Evolutionary conservation across 768 basidiomycete species (phyloP).

Genomic region (Boletus edulis): DNA sequence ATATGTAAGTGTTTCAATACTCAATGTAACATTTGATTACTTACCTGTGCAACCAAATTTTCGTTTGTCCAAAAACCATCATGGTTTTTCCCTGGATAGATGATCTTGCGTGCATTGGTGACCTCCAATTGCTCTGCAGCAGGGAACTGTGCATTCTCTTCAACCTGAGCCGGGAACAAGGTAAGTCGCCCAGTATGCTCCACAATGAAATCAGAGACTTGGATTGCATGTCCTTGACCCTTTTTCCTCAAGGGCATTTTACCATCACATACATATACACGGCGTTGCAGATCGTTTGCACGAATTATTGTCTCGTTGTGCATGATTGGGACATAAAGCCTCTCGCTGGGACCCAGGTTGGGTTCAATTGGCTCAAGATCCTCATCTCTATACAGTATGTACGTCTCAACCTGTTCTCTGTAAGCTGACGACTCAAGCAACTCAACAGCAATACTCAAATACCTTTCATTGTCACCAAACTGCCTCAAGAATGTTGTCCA

Average conservation of each 20-base stretch:
- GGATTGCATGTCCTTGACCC: constrained; percentile 34
- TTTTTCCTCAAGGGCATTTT: constrained; percentile 25
- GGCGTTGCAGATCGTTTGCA: no score
- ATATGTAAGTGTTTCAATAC: no score
- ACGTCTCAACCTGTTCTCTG: no score
- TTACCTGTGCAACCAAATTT: constrained; percentile 1
- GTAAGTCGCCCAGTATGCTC: neutral
- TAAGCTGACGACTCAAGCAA: no score
- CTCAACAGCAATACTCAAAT: no score
- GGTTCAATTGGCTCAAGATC: no score
- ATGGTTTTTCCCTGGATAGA: constrained; percentile 23
- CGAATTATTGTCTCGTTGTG: constrained; percentile 8
- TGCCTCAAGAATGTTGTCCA: neutral
- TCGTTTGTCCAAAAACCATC: constrained; percentile 25
- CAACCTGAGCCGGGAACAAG: neutral
- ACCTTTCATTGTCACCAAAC: neutral
- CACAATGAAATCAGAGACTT: constrained; percentile 42
- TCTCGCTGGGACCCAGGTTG: no score
- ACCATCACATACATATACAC: neutral
- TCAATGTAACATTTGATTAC: no score
- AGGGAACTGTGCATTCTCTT: neutral
- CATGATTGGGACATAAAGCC: neutral
- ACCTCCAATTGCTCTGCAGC: no score
- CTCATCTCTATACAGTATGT: no score
- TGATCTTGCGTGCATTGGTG: constrained; percentile 11